A percentile compares a stretch with the other conserved stretches of the same genome.
These are phyloP conservation scores for Capronia epimyces DNA, from an alignment of 2,329 filamentous ascomycete species.

Conservation along the genomic window DNA sequence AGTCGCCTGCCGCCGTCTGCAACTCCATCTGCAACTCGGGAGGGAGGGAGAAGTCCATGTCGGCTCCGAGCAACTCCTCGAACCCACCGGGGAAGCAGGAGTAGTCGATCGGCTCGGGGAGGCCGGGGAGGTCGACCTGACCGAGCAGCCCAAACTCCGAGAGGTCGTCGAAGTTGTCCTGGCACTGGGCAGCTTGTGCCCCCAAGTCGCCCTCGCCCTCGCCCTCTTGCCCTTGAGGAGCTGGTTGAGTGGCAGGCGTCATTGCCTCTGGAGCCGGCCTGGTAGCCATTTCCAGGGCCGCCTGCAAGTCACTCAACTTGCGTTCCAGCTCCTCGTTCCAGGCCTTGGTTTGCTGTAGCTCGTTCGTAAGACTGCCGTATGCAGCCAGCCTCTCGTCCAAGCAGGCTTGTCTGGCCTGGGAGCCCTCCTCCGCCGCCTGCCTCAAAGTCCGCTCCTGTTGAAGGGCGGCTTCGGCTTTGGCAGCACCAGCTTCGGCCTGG, in stretches of 20 bases:
- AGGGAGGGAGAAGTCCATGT: too few species aligned
- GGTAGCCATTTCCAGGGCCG: background rate
- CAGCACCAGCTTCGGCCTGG: background rate
- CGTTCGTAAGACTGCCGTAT: background rate
- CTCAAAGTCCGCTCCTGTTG: background rate
- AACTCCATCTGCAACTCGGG: too few species aligned
- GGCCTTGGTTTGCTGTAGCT: background rate
- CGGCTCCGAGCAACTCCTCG: too few species aligned
- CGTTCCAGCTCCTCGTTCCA: background rate
- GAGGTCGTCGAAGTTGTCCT: too few species aligned
- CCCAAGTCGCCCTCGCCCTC: background rate
- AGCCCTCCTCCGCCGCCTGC: background rate
- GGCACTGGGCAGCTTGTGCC: background rate
- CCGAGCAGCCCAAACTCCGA: too few species aligned
- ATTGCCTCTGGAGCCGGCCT: background rate
- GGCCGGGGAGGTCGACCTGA: too few species aligned
- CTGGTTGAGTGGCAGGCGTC: background rate
- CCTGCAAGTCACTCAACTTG: background rate
- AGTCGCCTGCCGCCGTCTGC: too few species aligned
- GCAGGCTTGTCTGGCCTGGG: background rate
- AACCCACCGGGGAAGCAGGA: too few species aligned
- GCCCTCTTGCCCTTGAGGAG: background rate
- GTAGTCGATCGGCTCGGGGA: too few species aligned
- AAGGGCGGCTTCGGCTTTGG: background rate
- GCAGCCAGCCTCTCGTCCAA: background rate